Conservation (phyloP, 495 filamentous ascomycete species). For the Monascus purpureus region DNA sequence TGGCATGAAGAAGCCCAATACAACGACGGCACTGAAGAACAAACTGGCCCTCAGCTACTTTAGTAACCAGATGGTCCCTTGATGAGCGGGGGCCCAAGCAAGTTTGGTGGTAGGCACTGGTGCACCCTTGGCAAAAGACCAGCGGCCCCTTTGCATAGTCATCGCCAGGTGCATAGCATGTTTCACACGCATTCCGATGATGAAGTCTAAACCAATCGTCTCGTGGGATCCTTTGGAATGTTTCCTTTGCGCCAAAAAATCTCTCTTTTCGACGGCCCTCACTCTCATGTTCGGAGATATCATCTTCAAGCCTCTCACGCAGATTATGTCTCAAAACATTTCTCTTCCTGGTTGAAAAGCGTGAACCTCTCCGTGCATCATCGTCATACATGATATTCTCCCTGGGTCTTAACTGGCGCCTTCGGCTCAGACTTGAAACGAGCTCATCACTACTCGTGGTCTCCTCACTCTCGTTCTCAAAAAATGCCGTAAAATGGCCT, state of each 20-base stretch:
- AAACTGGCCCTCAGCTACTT: conserved; percentile 60
- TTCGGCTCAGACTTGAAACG: not conserved
- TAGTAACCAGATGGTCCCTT: conserved; percentile 90
- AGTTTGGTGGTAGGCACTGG: conserved; percentile 59
- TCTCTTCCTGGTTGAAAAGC: conserved; percentile 16
- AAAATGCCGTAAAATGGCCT: not conserved
- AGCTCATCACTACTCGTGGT: not conserved
- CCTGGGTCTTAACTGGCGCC: not conserved
- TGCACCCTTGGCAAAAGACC: conserved; percentile 86
- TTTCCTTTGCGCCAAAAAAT: conserved; percentile 48
- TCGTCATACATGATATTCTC: conserved; percentile 3
- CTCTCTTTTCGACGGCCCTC: conserved; percentile 34
- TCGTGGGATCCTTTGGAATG: conserved; percentile 40
- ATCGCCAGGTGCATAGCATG: conserved; percentile 45
- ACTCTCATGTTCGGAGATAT: conserved; percentile 44
- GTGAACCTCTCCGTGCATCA: conserved; percentile 4
- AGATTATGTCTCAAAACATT: conserved; percentile 36
- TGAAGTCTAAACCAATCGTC: conserved; percentile 46
- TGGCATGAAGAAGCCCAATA: conserved; percentile 47
- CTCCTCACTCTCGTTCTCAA: not conserved
- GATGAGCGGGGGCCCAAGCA: conserved; percentile 62
- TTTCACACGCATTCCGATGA: conserved; percentile 59
- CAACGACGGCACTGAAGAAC: conserved; percentile 86
- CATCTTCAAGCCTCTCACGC: conserved; percentile 51
- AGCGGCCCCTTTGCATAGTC: conserved; percentile 45